Conservation (phyloP, 139 green algal genomes). For the Chlamydomonas schloesseri region DNA sequence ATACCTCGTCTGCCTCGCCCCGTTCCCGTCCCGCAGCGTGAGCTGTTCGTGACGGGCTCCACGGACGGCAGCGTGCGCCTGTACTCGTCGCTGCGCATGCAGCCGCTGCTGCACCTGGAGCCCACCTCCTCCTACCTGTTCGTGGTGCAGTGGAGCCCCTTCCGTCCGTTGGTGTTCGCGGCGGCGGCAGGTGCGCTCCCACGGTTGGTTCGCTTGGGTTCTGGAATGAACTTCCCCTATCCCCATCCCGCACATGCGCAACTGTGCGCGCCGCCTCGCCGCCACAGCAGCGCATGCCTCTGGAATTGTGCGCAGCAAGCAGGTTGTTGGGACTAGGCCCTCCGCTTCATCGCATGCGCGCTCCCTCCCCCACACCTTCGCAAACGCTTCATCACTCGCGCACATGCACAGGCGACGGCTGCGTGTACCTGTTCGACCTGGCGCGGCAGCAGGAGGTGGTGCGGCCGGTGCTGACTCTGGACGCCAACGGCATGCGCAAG, state of each 20-base stretch:
- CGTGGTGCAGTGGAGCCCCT: slow-evolving; percentile 66
- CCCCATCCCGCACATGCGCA: no score
- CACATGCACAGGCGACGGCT: slow-evolving; percentile 60
- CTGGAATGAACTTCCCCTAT: no score
- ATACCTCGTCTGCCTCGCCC: not conserved
- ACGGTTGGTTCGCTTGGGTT: no score
- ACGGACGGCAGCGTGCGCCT: slow-evolving; percentile 69
- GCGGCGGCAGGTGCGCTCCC: slow-evolving; percentile 52
- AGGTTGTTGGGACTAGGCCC: no score
- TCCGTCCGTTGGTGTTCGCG: slow-evolving; percentile 73
- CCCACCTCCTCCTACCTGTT: slow-evolving; percentile 56
- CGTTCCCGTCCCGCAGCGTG: slow-evolving; percentile 24
- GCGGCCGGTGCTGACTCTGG: slow-evolving; percentile 42
- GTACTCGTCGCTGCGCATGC: slow-evolving; percentile 59
- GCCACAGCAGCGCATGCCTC: no score
- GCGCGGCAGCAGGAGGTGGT: slow-evolving; percentile 15
- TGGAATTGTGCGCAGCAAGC: no score
- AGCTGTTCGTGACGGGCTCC: slow-evolving; percentile 63
- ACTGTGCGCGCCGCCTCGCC: no score
- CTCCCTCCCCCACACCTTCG: no score
- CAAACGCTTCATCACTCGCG: not conserved
- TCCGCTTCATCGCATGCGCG: no score
- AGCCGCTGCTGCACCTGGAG: slow-evolving; percentile 66
- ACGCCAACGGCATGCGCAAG: slow-evolving; percentile 45
- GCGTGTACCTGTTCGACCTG: slow-evolving; percentile 80